Base-by-base conservation (phyloP, 495 filamentous ascomycete genomes). In the Lasiosphaeria hispida region DNA sequence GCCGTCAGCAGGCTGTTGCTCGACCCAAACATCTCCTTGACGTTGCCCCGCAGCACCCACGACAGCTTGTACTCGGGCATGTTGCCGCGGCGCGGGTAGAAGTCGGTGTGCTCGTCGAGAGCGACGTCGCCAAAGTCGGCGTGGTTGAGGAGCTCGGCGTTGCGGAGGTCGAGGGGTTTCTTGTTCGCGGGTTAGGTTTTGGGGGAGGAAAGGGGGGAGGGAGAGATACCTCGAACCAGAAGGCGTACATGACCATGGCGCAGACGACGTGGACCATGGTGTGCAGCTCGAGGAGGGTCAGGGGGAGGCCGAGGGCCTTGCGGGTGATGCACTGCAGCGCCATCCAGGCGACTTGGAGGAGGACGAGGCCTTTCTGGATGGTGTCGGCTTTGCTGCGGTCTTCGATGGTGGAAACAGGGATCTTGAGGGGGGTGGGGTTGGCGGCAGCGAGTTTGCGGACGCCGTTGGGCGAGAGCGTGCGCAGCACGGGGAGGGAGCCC, bases 261-360 rank as follows among this genome's bases (percentile, higher is more conserved):
- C 71, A 75, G 7, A 68, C 3, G 13, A 74, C 70, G 55, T 77
- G 73, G 0, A 67, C 65, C 36, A 75, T 58, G 1, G 66, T 73
- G 56, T 75, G 70, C 5, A 76, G 23, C 40, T 77, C 74, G 0
- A 77, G 58, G 3, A 77, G 48, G 3, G 67, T 58, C 4, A 69
- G 45, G 0, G 68, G 72, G 3, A 73, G 65, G 1, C 52, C 47
- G 47, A 34, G 39, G 1, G 35, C 62, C 11, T 44, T 49, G 34
- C 59, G 45, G 5, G 61, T 65, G 37, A 69, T 51, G 60, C 54
- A 53, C 23, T 72, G 65, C 2, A 72, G 23, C 3, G 69, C 42
- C 50, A 77, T 59, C 67, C 67, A 77, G 0, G 38, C 15, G 14
- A 68, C 69, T 49, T 77, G 72, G 17, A 72, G 53, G 23, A 59